Evolutionary conservation across 805 yeast genomes (phyloP).

Genomic region (Martiniozyma abietophila): DNA sequence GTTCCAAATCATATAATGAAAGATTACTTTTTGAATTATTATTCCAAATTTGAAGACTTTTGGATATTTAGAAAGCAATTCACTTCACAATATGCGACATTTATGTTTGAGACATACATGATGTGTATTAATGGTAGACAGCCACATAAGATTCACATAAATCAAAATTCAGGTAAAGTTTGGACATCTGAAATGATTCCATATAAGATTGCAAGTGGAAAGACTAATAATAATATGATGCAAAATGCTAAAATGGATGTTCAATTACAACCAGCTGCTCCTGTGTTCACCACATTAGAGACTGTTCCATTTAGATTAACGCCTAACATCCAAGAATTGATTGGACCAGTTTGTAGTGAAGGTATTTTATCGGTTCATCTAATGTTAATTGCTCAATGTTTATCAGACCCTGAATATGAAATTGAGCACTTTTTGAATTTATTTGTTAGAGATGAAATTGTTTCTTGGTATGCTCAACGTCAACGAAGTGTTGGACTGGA

Average conservation of each 20-base stretch:
- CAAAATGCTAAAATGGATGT: constrained; percentile 39
- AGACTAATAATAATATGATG: constrained; percentile 31
- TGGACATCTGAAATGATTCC: constrained; percentile 97
- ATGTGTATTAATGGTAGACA: constrained; percentile 88
- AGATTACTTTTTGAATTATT: constrained; percentile 63
- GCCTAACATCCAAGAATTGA: constrained; percentile 87
- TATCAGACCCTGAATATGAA: constrained; percentile 87
- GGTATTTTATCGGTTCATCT: constrained; percentile 83
- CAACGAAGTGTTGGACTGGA: constrained; percentile 80
- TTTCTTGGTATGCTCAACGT: constrained; percentile 86
- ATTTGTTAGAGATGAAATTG: constrained; percentile 91
- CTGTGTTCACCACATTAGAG: constrained; percentile 84
- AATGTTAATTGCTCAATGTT: constrained; percentile 76
- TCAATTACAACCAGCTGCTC: constrained; percentile 50
- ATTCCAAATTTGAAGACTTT: constrained; percentile 80
- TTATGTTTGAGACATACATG: constrained; percentile 87
- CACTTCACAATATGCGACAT: constrained; percentile 88
- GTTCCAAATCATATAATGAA: constrained; percentile 80
- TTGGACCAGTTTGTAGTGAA: constrained; percentile 91
- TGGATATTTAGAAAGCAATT: constrained; percentile 97
- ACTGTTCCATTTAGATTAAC: constrained; percentile 94
- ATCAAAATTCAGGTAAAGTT: constrained; percentile 74
- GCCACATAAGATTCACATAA: constrained; percentile 85
- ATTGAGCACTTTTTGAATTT: constrained; percentile 85
- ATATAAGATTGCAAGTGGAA: constrained; percentile 56